Evolutionary conservation across 2,329 filamentous ascomycete genomes (phyloP), one percentile per base, ranked within the genome.

Genomic region (Calonectria hongkongensis): DNA sequence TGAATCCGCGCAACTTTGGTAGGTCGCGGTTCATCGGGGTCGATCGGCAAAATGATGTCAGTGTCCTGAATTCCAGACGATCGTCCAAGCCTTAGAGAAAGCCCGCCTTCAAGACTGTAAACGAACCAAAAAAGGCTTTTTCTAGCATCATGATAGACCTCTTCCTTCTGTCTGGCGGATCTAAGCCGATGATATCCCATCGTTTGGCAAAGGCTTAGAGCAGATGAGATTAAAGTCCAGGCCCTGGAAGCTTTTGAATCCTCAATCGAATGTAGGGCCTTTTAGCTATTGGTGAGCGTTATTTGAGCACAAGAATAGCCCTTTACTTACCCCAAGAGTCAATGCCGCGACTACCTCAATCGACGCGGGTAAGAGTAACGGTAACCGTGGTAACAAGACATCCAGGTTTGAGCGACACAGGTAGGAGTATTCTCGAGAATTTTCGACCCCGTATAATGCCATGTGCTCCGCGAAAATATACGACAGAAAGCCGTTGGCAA

Each of bases 201-300:
- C 0, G 80, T 83, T 27, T 83, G 79, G 41, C 82, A 85, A 5
- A 82, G 66, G 41, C 79, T 80, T 10, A 80, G 73, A 6, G 84
- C 84, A n/a, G 75, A 75, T 3, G 84, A 84, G 27, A 85, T 83
- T n/a, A 83, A 79, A 4, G 74, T 82, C 80, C 83, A 85, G 18
- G 83, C 83, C 41, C 77, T 58, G 18, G 77, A 76, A 6, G 80
- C 79, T 54, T 79, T 83, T 0, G 81, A 81, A 18, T 79, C 75
- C 63, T 86, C 84, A 13, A 85, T 75, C 7, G 80, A 78, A 25
- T 84, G 75, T 8, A 82, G 75, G 10, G 82, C 75, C 84, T 85
- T 58, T 25, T 0, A n/a, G 5, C 13, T 5, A 2, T 33, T 60
- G 39, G 70, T 41, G 36, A 41, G 15, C 13, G 9, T 4, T 0